A percentile compares a stretch with the other conserved stretches of the same genome.
Conservation (phyloP, 176 grass and related monocot genomes). For the Oryza nivara region DNA sequence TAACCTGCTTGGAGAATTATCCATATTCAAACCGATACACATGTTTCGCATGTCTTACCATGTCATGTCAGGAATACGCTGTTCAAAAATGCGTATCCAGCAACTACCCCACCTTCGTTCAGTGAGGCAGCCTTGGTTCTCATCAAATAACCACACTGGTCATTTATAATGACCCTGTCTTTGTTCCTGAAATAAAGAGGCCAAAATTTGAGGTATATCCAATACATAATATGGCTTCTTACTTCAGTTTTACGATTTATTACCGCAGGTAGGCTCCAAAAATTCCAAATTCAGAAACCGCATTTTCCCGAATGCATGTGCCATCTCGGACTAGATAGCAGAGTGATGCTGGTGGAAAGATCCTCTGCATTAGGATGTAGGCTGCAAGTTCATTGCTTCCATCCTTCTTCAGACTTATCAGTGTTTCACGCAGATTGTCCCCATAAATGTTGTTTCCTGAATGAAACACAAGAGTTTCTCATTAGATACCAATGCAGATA, state of each 20-base stretch:
- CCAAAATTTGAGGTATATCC: neutral
- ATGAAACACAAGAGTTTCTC: neutral
- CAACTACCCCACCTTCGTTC: constrained; percentile 74
- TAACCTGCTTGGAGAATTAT: no score
- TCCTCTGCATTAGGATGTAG: constrained; percentile 75
- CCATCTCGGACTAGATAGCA: constrained; percentile 64
- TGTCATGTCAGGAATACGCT: constrained; percentile 58
- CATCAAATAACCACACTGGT: constrained; percentile 67
- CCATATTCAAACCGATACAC: neutral
- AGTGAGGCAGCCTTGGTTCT: constrained; percentile 65
- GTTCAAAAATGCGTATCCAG: constrained; percentile 68
- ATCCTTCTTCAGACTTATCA: constrained; percentile 41
- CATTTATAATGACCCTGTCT: constrained; percentile 59
- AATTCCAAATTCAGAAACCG: constrained; percentile 64
- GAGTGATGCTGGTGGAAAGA: constrained; percentile 53
- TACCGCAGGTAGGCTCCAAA: constrained; percentile 70
- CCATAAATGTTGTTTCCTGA: constrained; percentile 71
- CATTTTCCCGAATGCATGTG: constrained; percentile 38
- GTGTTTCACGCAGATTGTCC: constrained; percentile 50
- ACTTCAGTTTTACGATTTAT: neutral
- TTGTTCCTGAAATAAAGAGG: constrained; percentile 51
- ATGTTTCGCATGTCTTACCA: constrained; percentile 34
- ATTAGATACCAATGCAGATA: neutral
- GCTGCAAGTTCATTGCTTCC: constrained; percentile 56
- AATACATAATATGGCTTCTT: neutral